These are phyloP conservation scores for Ormosia semicastrata DNA, from an alignment of 306 rosid genomes.

Conservation along the genomic window DNA sequence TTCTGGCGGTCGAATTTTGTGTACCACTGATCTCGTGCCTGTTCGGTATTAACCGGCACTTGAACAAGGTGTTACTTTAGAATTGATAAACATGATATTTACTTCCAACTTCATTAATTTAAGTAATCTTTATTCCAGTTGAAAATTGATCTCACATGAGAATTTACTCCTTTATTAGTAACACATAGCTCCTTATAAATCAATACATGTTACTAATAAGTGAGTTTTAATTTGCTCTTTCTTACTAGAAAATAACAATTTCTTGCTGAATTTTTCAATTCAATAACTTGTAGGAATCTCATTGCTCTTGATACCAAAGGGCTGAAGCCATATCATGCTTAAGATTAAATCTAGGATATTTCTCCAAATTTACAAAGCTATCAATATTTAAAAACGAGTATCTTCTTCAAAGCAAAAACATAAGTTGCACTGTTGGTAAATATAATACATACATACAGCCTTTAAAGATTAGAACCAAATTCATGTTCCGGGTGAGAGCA, in stretches of 20 bases:
- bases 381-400: not conserved
- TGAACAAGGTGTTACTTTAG: not conserved
- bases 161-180: not conserved
- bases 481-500: not conserved
- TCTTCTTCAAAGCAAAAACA: not conserved
- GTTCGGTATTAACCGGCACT: not conserved
- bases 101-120: not conserved
- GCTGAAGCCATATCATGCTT: not conserved
- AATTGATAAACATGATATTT: not conserved
- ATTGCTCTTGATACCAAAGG: not conserved
- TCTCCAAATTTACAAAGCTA: not conserved
- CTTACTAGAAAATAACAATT: not conserved
- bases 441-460: constrained; percentile 4
- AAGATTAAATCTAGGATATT: not conserved
- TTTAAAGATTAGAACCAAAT: constrained; percentile 7
- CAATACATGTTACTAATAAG: not conserved
- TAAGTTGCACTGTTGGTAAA: not conserved
- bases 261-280: not conserved
- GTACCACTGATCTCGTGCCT: not conserved
- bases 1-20: not conserved
- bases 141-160: not conserved
- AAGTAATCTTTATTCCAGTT: not conserved
- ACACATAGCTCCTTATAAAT: not conserved
- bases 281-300: not conserved
- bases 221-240: not conserved